Percentiles rank a stretch among this genome's conserved stretches.
Evolutionary conservation across 106 monocot species (phyloP).

Genomic region (Cymbidium sinense): DNA sequence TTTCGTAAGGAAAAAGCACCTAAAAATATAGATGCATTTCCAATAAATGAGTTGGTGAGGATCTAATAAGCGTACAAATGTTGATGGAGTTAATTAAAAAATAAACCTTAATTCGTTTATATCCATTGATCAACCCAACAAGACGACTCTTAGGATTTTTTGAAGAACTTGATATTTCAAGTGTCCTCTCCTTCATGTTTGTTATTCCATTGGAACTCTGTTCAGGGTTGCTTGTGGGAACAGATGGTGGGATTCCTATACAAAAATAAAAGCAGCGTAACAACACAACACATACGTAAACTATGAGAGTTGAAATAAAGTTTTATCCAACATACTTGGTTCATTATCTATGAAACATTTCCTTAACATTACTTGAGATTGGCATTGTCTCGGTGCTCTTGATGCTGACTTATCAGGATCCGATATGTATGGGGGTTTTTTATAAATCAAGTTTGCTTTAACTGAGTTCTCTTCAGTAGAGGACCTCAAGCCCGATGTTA

Average conservation of each 20-base stretch:
- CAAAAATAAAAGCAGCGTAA: background rate
- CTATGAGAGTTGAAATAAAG: background rate
- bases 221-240: slow-evolving; percentile 3
- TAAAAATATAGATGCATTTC: background rate
- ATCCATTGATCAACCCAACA: slow-evolving; percentile 9
- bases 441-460: slow-evolving; percentile 41
- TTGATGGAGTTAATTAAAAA: background rate
- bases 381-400: slow-evolving; percentile 26
- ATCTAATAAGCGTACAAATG: background rate
- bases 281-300: background rate
- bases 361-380: slow-evolving; percentile 24
- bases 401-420: slow-evolving; percentile 35
- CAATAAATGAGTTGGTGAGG: background rate
- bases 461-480: slow-evolving; percentile 28
- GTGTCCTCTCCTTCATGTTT: background rate
- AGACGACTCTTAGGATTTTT: slow-evolving; percentile 12
- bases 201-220: slow-evolving; percentile 10
- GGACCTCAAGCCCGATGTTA: slow-evolving; percentile 10
- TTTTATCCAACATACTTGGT: slow-evolving; percentile 27
- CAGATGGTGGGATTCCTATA: slow-evolving; percentile 8
- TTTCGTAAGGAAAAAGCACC: slow-evolving; percentile 35
- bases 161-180: slow-evolving; percentile 8
- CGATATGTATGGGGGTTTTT: slow-evolving; percentile 68
- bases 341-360: slow-evolving; percentile 25
- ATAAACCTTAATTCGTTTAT: slow-evolving; percentile 17